phyloP scores from a whole-genome alignment of 495 filamentous ascomycete genomes.

The Trichoderma asperelloides region DNA sequence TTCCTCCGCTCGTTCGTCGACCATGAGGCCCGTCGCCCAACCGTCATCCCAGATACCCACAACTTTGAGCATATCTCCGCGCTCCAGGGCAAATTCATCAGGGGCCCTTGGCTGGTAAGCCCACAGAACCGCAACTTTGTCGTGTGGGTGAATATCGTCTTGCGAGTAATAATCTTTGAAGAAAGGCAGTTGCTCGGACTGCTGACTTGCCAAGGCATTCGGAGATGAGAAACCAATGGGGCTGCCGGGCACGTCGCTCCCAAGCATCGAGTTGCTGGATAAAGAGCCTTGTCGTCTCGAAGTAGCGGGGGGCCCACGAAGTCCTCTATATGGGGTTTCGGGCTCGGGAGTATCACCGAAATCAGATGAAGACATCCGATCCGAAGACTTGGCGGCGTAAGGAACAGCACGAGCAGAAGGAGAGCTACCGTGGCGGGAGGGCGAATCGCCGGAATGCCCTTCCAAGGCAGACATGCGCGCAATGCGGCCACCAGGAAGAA shows the following conservation, averaged over 20 bases:
- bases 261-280: constrained; percentile 74
- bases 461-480: constrained; percentile 94
- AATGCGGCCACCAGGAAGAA: constrained; percentile 80
- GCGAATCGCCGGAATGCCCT: constrained; percentile 50
- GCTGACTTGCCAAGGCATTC: constrained; percentile 71
- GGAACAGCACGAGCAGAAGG: constrained; percentile 28
- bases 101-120: constrained; percentile 89
- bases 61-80: constrained; percentile 97
- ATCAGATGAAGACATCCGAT: constrained; percentile 73
- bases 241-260: constrained; percentile 59
- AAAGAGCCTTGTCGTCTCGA: constrained; percentile 70
- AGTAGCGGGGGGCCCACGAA: constrained; percentile 51
- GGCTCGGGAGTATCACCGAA: constrained; percentile 73
- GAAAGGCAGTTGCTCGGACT: constrained; percentile 86
- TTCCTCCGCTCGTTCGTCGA: constrained; percentile 79
- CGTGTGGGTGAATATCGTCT: constrained; percentile 87
- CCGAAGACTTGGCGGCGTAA: constrained; percentile 38
- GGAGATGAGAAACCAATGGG: constrained; percentile 74
- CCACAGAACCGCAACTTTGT: constrained; percentile 88
- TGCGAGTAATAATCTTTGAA: constrained; percentile 99
- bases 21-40: constrained; percentile 88
- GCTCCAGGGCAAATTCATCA: constrained; percentile 89
- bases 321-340: constrained; percentile 46
- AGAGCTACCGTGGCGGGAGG: constrained; percentile 34
- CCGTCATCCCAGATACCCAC: constrained; percentile 99